A percentile compares a stretch with the other conserved stretches of the same genome.
Evolutionary conservation across 345 rosid species (phyloP).

Genomic region (Sonneratia alba): DNA sequence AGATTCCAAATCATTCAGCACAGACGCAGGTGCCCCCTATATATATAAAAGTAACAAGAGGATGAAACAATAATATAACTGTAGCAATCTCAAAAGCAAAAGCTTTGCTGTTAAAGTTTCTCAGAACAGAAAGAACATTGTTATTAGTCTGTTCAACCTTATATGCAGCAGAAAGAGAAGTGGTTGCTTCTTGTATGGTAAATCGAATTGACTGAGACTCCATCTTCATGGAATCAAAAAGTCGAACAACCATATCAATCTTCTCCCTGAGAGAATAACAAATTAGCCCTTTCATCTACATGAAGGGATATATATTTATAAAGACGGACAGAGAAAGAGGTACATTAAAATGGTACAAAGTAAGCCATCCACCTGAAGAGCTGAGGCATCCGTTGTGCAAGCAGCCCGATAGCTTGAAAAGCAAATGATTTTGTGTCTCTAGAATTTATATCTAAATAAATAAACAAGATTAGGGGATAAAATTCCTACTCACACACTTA

Average conservation of each 20-base stretch:
- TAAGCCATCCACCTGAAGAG: constrained; percentile 55
- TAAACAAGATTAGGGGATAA: constrained; percentile 10
- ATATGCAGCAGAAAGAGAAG: constrained; percentile 76
- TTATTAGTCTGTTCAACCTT: constrained; percentile 31
- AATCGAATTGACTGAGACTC: constrained; percentile 67
- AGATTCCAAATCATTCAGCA: constrained; percentile 63
- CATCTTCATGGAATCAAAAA: constrained; percentile 74
- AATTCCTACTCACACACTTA: background rate
- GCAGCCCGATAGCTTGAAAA: constrained; percentile 89
- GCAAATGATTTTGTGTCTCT: constrained; percentile 70
- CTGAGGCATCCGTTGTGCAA: constrained; percentile 83
- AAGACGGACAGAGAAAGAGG: background rate
- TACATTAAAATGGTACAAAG: background rate
- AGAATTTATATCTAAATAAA: constrained; percentile 48
- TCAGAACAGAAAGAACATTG: background rate
- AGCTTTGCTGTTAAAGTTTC: background rate
- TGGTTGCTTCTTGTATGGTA: constrained; percentile 73
- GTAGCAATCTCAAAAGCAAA: background rate
- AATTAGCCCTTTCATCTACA: constrained; percentile 6
- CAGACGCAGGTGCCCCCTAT: constrained; percentile 17
- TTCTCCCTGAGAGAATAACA: constrained; percentile 51
- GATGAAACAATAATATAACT: background rate
- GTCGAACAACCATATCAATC: constrained; percentile 81
- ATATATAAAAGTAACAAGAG: background rate
- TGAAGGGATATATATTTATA: background rate